These are phyloP conservation scores for Phaffomyces thermotolerans DNA, from an alignment of 805 yeast genomes.

Conservation along the genomic window DNA sequence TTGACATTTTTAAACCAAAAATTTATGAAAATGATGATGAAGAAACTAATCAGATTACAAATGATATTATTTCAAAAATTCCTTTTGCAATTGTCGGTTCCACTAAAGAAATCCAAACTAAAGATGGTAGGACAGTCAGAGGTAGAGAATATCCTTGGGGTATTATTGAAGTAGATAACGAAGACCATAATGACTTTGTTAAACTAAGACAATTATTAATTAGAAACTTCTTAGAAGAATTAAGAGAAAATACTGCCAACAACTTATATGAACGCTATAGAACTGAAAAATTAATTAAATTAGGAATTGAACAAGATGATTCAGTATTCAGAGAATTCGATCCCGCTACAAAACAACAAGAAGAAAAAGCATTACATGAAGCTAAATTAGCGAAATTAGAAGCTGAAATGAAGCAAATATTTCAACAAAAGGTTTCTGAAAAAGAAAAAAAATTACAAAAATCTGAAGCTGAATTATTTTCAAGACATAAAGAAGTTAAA, in stretches of 20 bases:
- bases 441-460: slow-evolving; percentile 96
- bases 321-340: slow-evolving; percentile 92
- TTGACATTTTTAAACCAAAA: slow-evolving; percentile 72
- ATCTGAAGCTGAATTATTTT: slow-evolving; percentile 92
- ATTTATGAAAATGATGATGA: slow-evolving; percentile 78
- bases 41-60: slow-evolving; percentile 61
- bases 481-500: slow-evolving; percentile 95
- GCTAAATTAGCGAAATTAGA: slow-evolving; percentile 92
- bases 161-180: slow-evolving; percentile 88
- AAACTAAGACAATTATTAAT: slow-evolving; percentile 82
- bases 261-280: slow-evolving; percentile 83
- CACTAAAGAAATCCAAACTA: slow-evolving; percentile 55
- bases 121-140: slow-evolving; percentile 75
- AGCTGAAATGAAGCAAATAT: slow-evolving; percentile 91
- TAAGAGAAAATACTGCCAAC: slow-evolving; percentile 77
- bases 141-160: slow-evolving; percentile 98
- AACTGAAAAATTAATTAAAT: slow-evolving; percentile 63
- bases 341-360: slow-evolving; percentile 87
- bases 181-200: slow-evolving; percentile 86
- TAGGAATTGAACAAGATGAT: slow-evolving; percentile 91
- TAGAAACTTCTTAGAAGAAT: slow-evolving; percentile 88
- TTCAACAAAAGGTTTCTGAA: slow-evolving; percentile 92
- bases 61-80: slow-evolving; percentile 57
- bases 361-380: slow-evolving; percentile 88
- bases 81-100: slow-evolving; percentile 97